phyloP scores from a whole-genome alignment of 176 grass and related monocot species.

The Echinochloa phyllopogon region DNA sequence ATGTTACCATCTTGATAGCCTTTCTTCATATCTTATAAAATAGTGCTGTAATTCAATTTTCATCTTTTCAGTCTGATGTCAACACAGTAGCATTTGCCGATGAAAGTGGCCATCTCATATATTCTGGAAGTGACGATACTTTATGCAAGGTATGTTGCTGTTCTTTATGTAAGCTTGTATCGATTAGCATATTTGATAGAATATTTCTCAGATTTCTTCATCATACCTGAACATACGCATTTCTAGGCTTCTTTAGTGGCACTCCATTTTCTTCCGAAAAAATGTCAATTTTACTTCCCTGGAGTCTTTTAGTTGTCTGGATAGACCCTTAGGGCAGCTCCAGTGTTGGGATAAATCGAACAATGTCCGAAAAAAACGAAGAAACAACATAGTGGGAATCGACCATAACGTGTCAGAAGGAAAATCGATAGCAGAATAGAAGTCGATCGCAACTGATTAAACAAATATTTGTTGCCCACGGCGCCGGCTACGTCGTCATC shows the following conservation, averaged over 20 bases:
- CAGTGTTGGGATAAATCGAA: no score
- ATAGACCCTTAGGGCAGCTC: neutral
- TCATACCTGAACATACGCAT: neutral
- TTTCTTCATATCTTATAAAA: constrained; percentile 27
- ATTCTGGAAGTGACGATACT: constrained; percentile 85
- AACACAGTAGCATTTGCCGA: constrained; percentile 87
- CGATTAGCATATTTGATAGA: constrained; percentile 2
- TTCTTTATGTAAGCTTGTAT: constrained; percentile 26
- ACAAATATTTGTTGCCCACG: no score
- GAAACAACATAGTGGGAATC: no score
- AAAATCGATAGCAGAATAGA: no score
- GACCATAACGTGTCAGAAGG: no score
- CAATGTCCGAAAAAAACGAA: no score
- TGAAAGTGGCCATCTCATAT: constrained; percentile 78
- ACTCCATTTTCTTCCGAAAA: neutral
- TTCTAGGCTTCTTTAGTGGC: neutral
- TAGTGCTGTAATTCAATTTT: constrained; percentile 7
- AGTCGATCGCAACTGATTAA: no score
- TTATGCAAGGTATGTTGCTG: constrained; percentile 78
- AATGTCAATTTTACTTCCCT: neutral
- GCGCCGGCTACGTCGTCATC: no score
- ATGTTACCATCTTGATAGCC: constrained; percentile 21
- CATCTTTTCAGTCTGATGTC: constrained; percentile 74
- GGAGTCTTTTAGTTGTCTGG: neutral
- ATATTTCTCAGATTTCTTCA: constrained; percentile 16